Evolutionary conservation across 2,329 filamentous ascomycete species (phyloP), one percentile per base, ranked within the genome.

Genomic region (Chalaropsis thielavioides): DNA sequence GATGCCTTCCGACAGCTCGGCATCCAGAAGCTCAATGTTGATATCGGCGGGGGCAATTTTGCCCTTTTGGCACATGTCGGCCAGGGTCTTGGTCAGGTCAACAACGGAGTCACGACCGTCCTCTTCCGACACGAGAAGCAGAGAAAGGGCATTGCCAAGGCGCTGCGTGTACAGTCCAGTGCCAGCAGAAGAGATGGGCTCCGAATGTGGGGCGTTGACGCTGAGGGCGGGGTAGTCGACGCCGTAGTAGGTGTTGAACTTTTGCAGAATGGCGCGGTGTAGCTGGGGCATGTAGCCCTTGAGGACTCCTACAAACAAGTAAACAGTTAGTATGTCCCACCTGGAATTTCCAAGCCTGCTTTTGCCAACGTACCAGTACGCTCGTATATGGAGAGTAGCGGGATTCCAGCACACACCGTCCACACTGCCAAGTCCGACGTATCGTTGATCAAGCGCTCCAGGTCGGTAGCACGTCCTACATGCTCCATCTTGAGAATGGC

Each of bases 71-170:
- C 90, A 89, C 94, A 99, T 97, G 72, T 96, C 90, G 5, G 92
- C 84, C 24, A 99, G 80, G 0, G 95, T 97, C 72, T 92, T 90
- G 51, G 94, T 99, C 58, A 99, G 81, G 74, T 99, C 94, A 49
- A 99, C 92, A 68, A 99, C 83, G 3, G 92, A 96, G 72, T 95
- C 90, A 64, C 92, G 85, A 61, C 94, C 92, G 71, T 99, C 94
- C 65, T 92, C 88, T 44, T 85, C 84, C 15, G 90, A 95, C 62
- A 99, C 83, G 46, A 99, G 64, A 15, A 69, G 66, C n/a, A 69
- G 27, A 17, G 62, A 60, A 60, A 69, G 63, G 22, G 63, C 49
- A 62, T 68, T 68, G 17, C 51, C 62, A 15, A 67, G 66, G 11
- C 60, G 64, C n/a, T 66, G 64, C 6, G 58, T 67, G 65, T 70